A percentile compares a stretch with the other conserved stretches of the same genome.
Evolutionary conservation across 768 basidiomycete species (phyloP).

Genomic region (Rhodotorula sphaerocarpa): DNA sequence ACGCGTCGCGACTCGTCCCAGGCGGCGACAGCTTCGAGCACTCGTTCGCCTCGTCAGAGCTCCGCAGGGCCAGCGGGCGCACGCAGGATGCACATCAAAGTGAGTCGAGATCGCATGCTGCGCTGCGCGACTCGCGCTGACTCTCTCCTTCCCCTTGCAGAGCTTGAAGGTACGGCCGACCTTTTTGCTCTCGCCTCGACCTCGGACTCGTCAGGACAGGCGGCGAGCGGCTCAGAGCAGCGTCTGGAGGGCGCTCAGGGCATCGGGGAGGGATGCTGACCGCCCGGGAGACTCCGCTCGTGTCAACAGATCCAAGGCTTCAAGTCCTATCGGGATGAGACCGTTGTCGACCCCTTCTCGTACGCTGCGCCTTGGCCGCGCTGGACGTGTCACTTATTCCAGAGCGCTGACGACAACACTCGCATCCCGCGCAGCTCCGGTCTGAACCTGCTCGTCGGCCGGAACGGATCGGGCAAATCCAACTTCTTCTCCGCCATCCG

Average conservation of each 20-base stretch:
- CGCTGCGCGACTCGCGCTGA: background rate
- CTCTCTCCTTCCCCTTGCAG: background rate
- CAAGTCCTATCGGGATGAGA: constrained; percentile 68
- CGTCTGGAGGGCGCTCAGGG: background rate
- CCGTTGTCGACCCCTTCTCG: constrained; percentile 76
- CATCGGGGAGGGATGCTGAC: background rate
- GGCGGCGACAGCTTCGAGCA: no score
- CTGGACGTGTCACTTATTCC: no score
- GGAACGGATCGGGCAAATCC: constrained; percentile 96
- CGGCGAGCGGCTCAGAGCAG: background rate
- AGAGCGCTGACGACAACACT: background rate
- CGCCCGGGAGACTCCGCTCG: no score
- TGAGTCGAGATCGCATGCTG: no score
- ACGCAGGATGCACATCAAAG: constrained; percentile 6
- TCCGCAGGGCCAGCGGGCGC: no score
- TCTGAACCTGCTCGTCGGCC: constrained; percentile 92
- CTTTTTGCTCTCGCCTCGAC: no score
- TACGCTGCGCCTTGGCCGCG: no score
- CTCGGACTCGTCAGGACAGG: no score
- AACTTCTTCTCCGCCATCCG: constrained; percentile 98
- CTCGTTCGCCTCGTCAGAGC: no score
- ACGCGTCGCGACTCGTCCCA: no score
- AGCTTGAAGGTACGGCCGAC: constrained; percentile 22
- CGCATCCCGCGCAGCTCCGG: constrained; percentile 48
- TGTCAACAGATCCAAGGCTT: constrained; percentile 84